Evolutionary conservation across 768 basidiomycete genomes (phyloP).

Genomic region (Termitomyces eurrhizus): DNA sequence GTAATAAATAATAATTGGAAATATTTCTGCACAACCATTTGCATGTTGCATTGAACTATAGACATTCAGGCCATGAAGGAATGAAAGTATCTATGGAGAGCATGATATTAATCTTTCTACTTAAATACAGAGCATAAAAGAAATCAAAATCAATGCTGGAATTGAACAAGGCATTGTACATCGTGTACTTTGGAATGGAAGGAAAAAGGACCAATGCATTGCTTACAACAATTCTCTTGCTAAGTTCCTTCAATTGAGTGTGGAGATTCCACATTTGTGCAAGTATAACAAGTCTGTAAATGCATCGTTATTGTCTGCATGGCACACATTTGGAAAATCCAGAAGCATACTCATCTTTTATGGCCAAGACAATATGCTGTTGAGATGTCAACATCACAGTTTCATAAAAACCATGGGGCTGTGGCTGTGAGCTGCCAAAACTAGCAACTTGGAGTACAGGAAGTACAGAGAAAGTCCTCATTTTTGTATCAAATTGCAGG

Average conservation of each 20-base stretch:
- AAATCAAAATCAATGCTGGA: too few relatives aligned
- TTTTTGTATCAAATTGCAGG: slow-evolving; percentile 61
- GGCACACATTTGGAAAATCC: background rate
- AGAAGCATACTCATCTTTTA: slow-evolving; percentile 60
- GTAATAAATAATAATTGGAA: too few relatives aligned
- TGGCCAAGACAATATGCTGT: slow-evolving; percentile 63
- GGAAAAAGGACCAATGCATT: too few relatives aligned
- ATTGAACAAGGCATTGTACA: too few relatives aligned
- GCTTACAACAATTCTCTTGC: slow-evolving; percentile 63
- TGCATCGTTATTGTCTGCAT: background rate
- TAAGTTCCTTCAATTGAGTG: slow-evolving; percentile 57
- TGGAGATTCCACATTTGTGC: slow-evolving; percentile 67
- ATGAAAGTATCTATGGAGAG: too few relatives aligned
- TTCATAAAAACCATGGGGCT: slow-evolving; percentile 41
- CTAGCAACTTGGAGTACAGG: slow-evolving; percentile 61
- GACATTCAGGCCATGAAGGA: too few relatives aligned
- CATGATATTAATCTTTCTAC: too few relatives aligned
- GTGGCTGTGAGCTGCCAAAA: slow-evolving; percentile 53
- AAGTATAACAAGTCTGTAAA: slow-evolving; percentile 60
- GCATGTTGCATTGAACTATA: too few relatives aligned
- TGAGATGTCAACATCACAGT: slow-evolving; percentile 55
- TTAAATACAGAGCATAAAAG: too few relatives aligned
- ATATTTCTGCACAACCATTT: too few relatives aligned
- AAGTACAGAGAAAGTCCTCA: slow-evolving; percentile 66
- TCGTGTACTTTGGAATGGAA: too few relatives aligned